A percentile compares a stretch with the other conserved stretches of the same genome.
Evolutionary conservation across 768 basidiomycete genomes (phyloP).

Genomic region (Suillus cothurnatus): DNA sequence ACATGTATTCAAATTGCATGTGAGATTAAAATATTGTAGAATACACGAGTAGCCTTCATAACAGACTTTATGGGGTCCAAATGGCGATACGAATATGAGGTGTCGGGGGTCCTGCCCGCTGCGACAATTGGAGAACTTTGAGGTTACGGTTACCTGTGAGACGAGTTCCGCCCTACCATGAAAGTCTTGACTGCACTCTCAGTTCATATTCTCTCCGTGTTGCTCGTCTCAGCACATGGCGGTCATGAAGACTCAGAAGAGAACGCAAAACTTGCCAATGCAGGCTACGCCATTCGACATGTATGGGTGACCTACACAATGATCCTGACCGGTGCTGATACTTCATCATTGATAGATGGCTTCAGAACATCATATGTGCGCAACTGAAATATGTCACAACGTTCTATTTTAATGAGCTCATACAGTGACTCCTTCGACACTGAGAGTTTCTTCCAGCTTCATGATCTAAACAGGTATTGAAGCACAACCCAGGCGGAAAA

Average conservation of each 20-base stretch:
- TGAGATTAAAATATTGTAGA: no score
- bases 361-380: constrained; percentile 84
- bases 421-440: constrained; percentile 79
- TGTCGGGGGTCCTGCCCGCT: not conserved
- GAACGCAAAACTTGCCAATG: constrained; percentile 51
- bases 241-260: constrained; percentile 59
- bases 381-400: not conserved
- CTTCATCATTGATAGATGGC: constrained; percentile 66
- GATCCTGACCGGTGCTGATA: constrained; percentile 16
- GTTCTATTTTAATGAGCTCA: not conserved
- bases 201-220: constrained; percentile 38
- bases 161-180: constrained; percentile 39
- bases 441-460: constrained; percentile 91
- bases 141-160: not conserved
- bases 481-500: not conserved
- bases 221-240: constrained; percentile 55
- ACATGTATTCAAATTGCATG: no score
- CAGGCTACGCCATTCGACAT: constrained; percentile 84
- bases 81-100: not conserved
- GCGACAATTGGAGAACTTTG: not conserved
- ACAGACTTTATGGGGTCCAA: not conserved
- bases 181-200: constrained; percentile 46
- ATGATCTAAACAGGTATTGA: constrained; percentile 83
- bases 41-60: no score
- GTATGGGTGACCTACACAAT: constrained; percentile 51